Evolutionary conservation across 257 asterid genomes (phyloP).

Genomic region (Cinchona pubescens): DNA sequence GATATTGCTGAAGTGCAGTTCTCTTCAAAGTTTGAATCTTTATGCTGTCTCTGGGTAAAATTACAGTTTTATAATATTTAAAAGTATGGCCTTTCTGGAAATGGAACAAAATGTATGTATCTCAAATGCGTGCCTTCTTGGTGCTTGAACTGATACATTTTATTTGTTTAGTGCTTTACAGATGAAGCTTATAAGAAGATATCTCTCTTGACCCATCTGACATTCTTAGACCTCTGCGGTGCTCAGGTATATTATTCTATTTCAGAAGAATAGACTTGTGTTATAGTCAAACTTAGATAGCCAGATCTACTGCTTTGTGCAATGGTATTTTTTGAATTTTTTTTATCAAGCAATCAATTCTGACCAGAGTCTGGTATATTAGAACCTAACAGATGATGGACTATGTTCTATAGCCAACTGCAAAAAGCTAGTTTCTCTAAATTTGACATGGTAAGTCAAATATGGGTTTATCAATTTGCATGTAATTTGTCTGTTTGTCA

Average conservation of each 20-base stretch:
- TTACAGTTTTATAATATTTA: not conserved
- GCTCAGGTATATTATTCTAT: constrained; percentile 76
- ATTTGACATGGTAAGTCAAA: constrained; percentile 71
- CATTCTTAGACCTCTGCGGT: constrained; percentile 84
- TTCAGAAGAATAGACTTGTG: constrained; percentile 2
- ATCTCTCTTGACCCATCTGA: constrained; percentile 57
- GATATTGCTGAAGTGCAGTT: constrained; percentile 63
- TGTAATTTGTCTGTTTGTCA: constrained; percentile 5
- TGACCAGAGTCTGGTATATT: constrained; percentile 26
- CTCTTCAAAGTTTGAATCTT: constrained; percentile 77
- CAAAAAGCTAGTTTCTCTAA: constrained; percentile 60
- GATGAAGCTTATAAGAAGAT: constrained; percentile 75
- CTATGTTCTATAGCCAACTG: constrained; percentile 78
- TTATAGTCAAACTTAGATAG: not conserved
- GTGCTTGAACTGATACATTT: constrained; percentile 14
- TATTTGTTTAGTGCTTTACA: constrained; percentile 62
- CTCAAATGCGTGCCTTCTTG: constrained; percentile 3
- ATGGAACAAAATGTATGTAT: not conserved
- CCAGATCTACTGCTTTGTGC: not conserved
- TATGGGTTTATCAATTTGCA: not conserved
- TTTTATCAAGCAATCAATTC: constrained; percentile 3
- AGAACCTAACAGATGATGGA: constrained; percentile 89
- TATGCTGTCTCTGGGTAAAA: constrained; percentile 87
- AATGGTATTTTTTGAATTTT: not conserved
- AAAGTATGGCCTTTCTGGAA: not conserved